Evolutionary conservation across 2,329 filamentous ascomycete genomes (phyloP), one percentile per base, ranked within the genome.

Genomic region (Colletotrichum salicis): DNA sequence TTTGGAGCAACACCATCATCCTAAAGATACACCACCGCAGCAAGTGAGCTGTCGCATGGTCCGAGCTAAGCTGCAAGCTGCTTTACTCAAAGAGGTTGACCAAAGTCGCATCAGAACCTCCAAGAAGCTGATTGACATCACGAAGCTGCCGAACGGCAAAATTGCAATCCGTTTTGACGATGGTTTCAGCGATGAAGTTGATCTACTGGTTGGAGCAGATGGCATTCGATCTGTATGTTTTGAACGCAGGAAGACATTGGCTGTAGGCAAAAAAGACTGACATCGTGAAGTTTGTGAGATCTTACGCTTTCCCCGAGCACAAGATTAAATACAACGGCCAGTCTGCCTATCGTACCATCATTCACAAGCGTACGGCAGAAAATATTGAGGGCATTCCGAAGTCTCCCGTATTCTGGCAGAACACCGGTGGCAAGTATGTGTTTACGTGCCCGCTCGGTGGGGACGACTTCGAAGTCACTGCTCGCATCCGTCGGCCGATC

Each of bases 151-250:
- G 0, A 74, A 69, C 15, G 77, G 76, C 0, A 85, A 83, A 4
- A 77, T 86, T 1, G 73, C 78, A 3, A 77, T 89, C 11, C 58
- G 68, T 0, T 89, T 90, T 68, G 79, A 83, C 13, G 86, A 89
- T 73, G 82, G 83, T 4, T 76, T 75, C 5, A 63, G 57, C 0
- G 82, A 81, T 2, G 76, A 80, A 19, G 82, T 82, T 3, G 86
- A 87, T 72, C 76, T 89, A 0, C 80, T 88, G 1, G 81, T 89
- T 2, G 87, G 86, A 0, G 87, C 85, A 5, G 86, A 89, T 74
- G 86, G 87, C 3, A 88, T 88, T 63, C 82, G 85, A 68, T 87
- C 86, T 5, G 83, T 86, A 74, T 45, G 78, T 71, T 15, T n/a
- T 19, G 1, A 12, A 7, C n/a, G 1, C 37, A 12, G 24, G 41